Evolutionary conservation across 805 yeast species (phyloP).

Genomic region (Kodamaea restingae): DNA sequence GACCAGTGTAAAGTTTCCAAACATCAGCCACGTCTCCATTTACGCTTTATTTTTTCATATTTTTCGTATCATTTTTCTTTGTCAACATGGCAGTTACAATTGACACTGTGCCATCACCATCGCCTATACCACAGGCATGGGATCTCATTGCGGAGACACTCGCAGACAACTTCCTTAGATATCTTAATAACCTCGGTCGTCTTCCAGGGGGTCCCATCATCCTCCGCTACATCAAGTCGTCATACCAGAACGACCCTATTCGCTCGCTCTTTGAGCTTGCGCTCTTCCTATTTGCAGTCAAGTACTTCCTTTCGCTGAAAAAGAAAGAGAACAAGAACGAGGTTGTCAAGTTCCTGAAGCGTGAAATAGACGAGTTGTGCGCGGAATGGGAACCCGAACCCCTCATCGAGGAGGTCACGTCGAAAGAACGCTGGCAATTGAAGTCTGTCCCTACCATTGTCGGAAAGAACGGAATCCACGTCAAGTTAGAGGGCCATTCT

Average conservation of each 20-base stretch:
- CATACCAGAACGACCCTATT: constrained; percentile 91
- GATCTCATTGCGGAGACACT: constrained; percentile 32
- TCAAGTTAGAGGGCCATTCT: constrained; percentile 21
- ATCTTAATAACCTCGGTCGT: constrained; percentile 32
- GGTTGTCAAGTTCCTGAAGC: constrained; percentile 52
- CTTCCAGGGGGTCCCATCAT: constrained; percentile 58
- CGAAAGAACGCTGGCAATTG: constrained; percentile 58
- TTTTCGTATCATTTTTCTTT: neutral
- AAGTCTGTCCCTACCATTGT: constrained; percentile 58
- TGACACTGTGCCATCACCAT: constrained; percentile 5
- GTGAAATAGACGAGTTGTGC: constrained; percentile 76
- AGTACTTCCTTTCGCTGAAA: constrained; percentile 76
- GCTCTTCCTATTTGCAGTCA: constrained; percentile 74
- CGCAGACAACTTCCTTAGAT: constrained; percentile 31
- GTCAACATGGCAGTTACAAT: constrained; percentile 7
- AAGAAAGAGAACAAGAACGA: constrained; percentile 72
- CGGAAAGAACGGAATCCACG: constrained; percentile 48
- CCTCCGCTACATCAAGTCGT: constrained; percentile 70
- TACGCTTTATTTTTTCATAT: neutral
- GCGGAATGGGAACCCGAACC: constrained; percentile 94
- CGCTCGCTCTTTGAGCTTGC: constrained; percentile 79
- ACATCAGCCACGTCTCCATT: neutral
- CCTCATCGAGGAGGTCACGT: constrained; percentile 53
- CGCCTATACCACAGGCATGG: constrained; percentile 16
- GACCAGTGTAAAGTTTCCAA: too few relatives aligned